A percentile compares a stretch with the other conserved stretches of the same genome.
phyloP scores from a whole-genome alignment of 768 basidiomycete genomes.

The Kwoniella bestiolae region DNA sequence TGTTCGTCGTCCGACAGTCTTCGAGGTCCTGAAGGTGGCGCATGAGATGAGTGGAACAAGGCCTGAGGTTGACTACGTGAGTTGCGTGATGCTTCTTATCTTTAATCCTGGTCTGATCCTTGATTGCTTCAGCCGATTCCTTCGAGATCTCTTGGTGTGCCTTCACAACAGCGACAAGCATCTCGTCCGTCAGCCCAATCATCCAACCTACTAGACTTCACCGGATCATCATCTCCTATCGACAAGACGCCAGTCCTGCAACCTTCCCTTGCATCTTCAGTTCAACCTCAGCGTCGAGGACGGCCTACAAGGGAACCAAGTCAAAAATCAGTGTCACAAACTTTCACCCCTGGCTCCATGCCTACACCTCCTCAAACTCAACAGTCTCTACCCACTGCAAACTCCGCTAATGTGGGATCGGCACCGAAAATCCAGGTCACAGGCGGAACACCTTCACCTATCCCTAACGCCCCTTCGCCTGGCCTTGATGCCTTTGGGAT shows the following conservation, averaged over 20 bases:
- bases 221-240: conserved; percentile 31
- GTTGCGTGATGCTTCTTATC: conserved; percentile 27
- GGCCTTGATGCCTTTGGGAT: conserved; percentile 46
- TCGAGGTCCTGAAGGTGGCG: conserved; percentile 79
- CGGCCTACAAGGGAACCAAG: conserved; percentile 47
- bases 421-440: conserved; percentile 33
- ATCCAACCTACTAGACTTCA: conserved; percentile 47
- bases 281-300: conserved; percentile 55
- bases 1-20: conserved; percentile 79
- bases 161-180: conserved; percentile 25
- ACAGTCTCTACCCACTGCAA: conserved; percentile 4
- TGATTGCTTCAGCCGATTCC: conserved; percentile 29
- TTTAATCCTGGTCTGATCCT: not conserved
- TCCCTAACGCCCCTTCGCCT: conserved; percentile 10
- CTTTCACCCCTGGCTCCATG: conserved; percentile 10
- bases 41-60: conserved; percentile 86
- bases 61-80: conserved; percentile 73
- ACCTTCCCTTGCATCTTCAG: conserved; percentile 36
- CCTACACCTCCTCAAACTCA: conserved; percentile 17
- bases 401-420: not conserved
- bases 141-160: conserved; percentile 27
- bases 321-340: conserved; percentile 18
- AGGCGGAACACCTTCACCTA: conserved; percentile 21
- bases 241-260: conserved; percentile 27
- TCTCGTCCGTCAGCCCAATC: conserved; percentile 21